These are phyloP conservation scores for Colletotrichum viniferum DNA, from an alignment of 2,329 filamentous ascomycete genomes.

Conservation along the genomic window DNA sequence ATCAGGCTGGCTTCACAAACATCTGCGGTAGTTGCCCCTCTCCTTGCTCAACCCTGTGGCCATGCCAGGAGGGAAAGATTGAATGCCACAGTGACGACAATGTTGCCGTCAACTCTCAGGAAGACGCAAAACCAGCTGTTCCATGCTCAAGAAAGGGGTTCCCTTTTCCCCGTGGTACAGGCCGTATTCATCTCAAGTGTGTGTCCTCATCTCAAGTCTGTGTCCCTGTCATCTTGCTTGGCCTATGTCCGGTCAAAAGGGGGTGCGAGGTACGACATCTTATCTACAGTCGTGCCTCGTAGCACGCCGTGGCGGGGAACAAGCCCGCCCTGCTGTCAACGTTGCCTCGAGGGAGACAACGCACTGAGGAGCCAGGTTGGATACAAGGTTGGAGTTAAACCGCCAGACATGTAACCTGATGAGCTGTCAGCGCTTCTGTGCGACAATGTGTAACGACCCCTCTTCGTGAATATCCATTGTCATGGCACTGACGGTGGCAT, in stretches of 20 bases:
- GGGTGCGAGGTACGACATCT: background rate
- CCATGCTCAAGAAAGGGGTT: background rate
- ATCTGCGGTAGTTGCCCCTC: background rate
- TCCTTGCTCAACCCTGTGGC: fast-evolving
- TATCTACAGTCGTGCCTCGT: background rate
- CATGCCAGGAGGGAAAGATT: background rate
- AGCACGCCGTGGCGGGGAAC: background rate
- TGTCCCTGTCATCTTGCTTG: background rate
- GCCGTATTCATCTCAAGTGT: background rate
- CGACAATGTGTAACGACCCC: background rate
- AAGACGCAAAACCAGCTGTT: background rate
- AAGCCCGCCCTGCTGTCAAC: background rate
- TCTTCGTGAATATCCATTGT: background rate
- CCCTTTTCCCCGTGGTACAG: background rate
- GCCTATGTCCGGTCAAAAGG: background rate
- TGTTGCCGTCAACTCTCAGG: background rate
- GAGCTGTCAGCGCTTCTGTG: background rate
- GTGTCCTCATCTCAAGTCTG: background rate
- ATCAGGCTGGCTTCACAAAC: background rate
- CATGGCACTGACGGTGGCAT: background rate
- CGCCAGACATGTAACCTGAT: background rate
- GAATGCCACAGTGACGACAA: background rate
- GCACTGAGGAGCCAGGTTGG: background rate
- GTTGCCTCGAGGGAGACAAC: background rate
- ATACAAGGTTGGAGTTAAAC: background rate